phyloP scores from a whole-genome alignment of 2,329 filamentous ascomycete species.

The Fragosphaeria purpurea region DNA sequence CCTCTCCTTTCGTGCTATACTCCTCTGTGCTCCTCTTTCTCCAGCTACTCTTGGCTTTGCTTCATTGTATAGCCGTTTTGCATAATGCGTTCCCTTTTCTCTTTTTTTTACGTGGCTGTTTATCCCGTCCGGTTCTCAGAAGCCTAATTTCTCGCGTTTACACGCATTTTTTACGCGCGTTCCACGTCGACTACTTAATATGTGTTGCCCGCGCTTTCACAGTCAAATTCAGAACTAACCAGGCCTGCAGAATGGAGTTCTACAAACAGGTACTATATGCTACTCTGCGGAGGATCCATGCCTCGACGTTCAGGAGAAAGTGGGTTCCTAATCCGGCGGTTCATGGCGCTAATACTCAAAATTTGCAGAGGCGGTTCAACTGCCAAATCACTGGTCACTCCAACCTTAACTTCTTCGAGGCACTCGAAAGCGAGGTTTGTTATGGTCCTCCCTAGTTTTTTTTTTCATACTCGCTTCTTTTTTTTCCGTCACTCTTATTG shows the following conservation, averaged over 20 bases:
- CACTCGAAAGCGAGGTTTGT: conserved; percentile 79
- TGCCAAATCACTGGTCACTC: conserved; percentile 95
- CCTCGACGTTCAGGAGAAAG: too few relatives aligned
- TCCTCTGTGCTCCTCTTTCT: background rate
- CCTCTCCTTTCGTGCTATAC: background rate
- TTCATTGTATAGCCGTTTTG: too few relatives aligned
- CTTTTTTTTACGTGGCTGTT: too few relatives aligned
- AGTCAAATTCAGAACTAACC: conserved; percentile 19
- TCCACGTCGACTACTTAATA: background rate
- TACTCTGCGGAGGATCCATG: too few relatives aligned
- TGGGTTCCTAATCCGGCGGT: too few relatives aligned
- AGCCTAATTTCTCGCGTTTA: background rate
- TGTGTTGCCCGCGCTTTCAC: background rate
- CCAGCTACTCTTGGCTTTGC: background rate
- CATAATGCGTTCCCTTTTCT: too few relatives aligned
- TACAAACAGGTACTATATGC: conserved; percentile 64
- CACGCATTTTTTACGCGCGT: too few relatives aligned
- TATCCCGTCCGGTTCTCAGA: too few relatives aligned
- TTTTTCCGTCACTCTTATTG: background rate
- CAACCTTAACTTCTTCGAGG: conserved; percentile 83
- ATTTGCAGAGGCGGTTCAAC: conserved; percentile 67
- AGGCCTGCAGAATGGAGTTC: conserved; percentile 65
- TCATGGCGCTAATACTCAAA: background rate
- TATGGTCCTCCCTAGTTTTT: background rate
- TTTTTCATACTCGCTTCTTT: background rate